Evolutionary conservation across 1,284 basidiomycete species (phyloP), one percentile per base, ranked within the genome.

Genomic region (Bjerkandera adusta): DNA sequence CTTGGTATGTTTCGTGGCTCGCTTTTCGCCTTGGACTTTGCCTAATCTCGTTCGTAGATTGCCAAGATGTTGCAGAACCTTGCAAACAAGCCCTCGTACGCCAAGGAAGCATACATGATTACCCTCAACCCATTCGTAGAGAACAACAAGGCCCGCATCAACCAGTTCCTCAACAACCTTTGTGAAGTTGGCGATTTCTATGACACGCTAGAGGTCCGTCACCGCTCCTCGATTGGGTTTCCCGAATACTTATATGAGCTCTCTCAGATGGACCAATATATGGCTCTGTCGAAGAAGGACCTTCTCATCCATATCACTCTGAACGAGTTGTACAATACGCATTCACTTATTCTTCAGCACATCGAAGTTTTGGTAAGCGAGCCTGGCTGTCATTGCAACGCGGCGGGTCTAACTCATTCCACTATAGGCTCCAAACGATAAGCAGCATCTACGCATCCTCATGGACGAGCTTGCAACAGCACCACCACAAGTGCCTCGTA

Each of bases 141-240:
- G 71, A 92, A 89, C 68, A 98, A 99, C 77, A 98, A 98, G 70
- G 83, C 89, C 13, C 81, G 93, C 45, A 98, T 99, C 74, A 97
- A 98, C 66, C 85, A 89, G 58, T 99, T 99, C 71, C 76, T 99
- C 59, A 98, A 98, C 67, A 87, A 84, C 55, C 76, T 99, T 46
- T 98, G 97, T 64, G 97, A 99, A 68, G 96, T 99, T 47, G 95
- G 93, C 49, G 97, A 99, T 70, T 99, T 99, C 66, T 98, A 98
- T 69, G 97, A 99, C 58, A 95, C 96, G 8, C 79, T 99, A 47
- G 97, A 99, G 84, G 92, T 92, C 58, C 45, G 73, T 65, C 21
- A 26, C 38, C 15, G n/a, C n/a, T n/a, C 36, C 15, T 18, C 16
- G 10, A 35, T 21, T 30, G 20, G 13, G 7, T 25, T 25, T 13